phyloP scores from a whole-genome alignment of 495 filamentous ascomycete species.

The Hamigera avellanea region DNA sequence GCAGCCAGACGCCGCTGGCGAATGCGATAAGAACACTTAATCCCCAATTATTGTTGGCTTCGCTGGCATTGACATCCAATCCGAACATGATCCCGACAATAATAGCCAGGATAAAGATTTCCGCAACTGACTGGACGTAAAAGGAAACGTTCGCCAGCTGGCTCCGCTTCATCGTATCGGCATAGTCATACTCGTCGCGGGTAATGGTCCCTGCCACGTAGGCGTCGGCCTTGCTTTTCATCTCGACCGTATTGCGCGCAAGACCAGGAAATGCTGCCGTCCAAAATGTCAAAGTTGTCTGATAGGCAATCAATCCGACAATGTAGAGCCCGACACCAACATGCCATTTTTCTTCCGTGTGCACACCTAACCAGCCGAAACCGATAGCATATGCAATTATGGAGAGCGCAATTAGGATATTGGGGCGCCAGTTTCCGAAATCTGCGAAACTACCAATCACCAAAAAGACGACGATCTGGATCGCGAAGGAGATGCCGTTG shows the following conservation, averaged over 20 bases:
- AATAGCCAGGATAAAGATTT: slow-evolving; percentile 48
- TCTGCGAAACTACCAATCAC: slow-evolving; percentile 46
- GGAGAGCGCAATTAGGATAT: slow-evolving; percentile 47
- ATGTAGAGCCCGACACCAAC: slow-evolving; percentile 48
- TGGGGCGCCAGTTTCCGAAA: slow-evolving; percentile 50
- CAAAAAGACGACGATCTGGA: slow-evolving; percentile 49
- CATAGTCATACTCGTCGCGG: slow-evolving; percentile 47
- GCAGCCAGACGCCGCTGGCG: slow-evolving; percentile 49
- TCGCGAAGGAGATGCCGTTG: slow-evolving; percentile 54
- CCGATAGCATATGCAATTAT: slow-evolving; percentile 47
- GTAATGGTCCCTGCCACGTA: slow-evolving; percentile 40
- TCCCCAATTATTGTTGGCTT: slow-evolving; percentile 53
- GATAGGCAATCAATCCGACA: slow-evolving; percentile 52
- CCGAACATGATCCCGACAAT: slow-evolving; percentile 55
- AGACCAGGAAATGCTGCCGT: slow-evolving; percentile 53
- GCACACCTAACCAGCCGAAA: slow-evolving; percentile 54
- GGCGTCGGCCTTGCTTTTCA: slow-evolving; percentile 42
- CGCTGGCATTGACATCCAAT: slow-evolving; percentile 43
- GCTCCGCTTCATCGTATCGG: slow-evolving; percentile 50
- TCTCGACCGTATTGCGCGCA: slow-evolving; percentile 42
- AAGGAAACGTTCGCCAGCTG: slow-evolving; percentile 50
- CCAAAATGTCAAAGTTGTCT: slow-evolving; percentile 57
- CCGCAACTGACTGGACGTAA: slow-evolving; percentile 47
- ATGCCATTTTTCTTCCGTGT: slow-evolving; percentile 42
- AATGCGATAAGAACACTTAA: slow-evolving; percentile 53